phyloP scores from a whole-genome alignment of 108 stramenopile species.

The Cyclotella atomus region DNA sequence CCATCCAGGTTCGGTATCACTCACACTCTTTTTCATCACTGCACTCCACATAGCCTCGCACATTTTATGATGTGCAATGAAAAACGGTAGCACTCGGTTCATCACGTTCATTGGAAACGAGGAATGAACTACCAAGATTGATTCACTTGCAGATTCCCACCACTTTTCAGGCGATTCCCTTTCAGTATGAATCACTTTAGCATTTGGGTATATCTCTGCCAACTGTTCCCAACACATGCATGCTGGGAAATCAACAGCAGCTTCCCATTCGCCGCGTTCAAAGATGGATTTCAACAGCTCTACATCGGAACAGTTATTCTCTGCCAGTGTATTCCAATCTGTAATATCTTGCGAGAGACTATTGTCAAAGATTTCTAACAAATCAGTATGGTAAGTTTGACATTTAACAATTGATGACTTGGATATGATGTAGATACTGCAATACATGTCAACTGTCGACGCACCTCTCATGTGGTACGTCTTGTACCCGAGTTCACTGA shows the following conservation, averaged over 20 bases:
- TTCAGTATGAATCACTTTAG: conserved; percentile 24
- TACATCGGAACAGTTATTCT: conserved; percentile 16
- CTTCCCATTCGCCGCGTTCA: conserved; percentile 18
- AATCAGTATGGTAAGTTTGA: too few species aligned
- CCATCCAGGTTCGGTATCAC: neutral
- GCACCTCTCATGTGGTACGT: conserved; percentile 30
- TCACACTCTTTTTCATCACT: neutral
- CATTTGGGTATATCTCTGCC: conserved; percentile 2
- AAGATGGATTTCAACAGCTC: conserved; percentile 5
- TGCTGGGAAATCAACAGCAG: conserved; percentile 22
- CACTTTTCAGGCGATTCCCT: conserved; percentile 15
- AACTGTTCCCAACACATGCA: conserved; percentile 9
- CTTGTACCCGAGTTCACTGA: conserved; percentile 16
- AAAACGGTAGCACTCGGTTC: conserved; percentile 4
- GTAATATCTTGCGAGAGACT: neutral
- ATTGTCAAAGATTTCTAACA: conserved; percentile 4
- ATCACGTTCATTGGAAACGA: conserved; percentile 6
- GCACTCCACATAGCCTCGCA: neutral
- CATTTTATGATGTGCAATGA: neutral
- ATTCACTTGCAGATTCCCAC: conserved; percentile 16
- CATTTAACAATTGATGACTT: too few species aligned
- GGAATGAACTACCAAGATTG: neutral
- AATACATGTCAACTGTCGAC: too few species aligned
- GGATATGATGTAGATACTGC: too few species aligned
- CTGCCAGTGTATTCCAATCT: neutral